A percentile compares a stretch with the other conserved stretches of the same genome.
Conservation (phyloP, 495 filamentous ascomycete species). For the Apodospora peruviana region DNA sequence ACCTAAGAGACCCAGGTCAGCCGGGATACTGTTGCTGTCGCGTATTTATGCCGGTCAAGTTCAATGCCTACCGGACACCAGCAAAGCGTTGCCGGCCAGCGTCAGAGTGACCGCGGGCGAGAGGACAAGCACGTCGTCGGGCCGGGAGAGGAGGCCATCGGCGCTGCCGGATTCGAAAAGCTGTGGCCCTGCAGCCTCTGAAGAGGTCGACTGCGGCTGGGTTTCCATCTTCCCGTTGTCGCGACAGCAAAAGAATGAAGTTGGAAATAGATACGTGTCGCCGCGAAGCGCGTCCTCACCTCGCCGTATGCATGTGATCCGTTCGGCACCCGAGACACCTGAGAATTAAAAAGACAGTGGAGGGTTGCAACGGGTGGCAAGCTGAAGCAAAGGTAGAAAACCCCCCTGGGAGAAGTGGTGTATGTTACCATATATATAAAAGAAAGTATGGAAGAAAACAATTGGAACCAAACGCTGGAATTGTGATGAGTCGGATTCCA, state of each 20-base stretch:
- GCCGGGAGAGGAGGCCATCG: neutral
- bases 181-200: conserved; percentile 1
- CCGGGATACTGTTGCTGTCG: neutral
- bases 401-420: too few species aligned
- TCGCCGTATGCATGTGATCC: neutral
- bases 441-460: too few species aligned
- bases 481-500: too few species aligned
- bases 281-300: neutral
- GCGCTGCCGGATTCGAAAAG: neutral
- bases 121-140: conserved; percentile 17
- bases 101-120: conserved; percentile 20
- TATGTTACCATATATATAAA: too few species aligned
- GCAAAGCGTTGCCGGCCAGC: conserved; percentile 12
- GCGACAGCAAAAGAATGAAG: too few species aligned
- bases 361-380: too few species aligned
- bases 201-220: neutral
- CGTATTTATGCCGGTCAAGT: too few species aligned
- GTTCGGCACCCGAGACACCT: too few species aligned
- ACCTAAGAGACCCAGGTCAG: neutral
- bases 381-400: too few species aligned
- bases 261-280: too few species aligned
- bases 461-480: too few species aligned
- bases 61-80: conserved; percentile 15
- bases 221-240: neutral
- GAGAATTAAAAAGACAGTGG: too few species aligned